These are phyloP conservation scores for Sclerotinia minor DNA, from an alignment of 2,329 filamentous ascomycete genomes.

Conservation along the genomic window DNA sequence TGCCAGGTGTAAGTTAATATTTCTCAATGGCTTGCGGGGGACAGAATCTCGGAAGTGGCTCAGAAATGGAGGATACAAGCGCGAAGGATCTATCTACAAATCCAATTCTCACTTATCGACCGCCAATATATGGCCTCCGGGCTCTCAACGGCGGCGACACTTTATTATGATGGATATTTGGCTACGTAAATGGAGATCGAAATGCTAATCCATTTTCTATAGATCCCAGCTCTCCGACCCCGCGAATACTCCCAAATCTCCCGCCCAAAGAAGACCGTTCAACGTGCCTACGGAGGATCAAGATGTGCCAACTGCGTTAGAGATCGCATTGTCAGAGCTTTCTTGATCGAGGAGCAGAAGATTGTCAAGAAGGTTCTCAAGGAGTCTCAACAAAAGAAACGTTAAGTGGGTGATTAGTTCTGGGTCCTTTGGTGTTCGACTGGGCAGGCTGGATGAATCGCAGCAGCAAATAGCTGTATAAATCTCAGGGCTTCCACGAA, in stretches of 20 bases:
- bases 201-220: conserved; percentile 39
- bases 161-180: neutral
- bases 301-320: conserved; percentile 98
- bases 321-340: conserved; percentile 95
- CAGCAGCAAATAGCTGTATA: conserved; percentile 42
- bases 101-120: neutral
- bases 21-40: conserved; percentile 12
- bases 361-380: conserved; percentile 99
- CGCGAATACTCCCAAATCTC: conserved; percentile 97
- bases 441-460: conserved; percentile 41
- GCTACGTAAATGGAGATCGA: neutral
- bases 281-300: conserved; percentile 96
- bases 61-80: neutral
- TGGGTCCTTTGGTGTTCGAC: conserved; percentile 42
- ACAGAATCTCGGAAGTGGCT: neutral
- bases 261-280: conserved; percentile 98
- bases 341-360: conserved; percentile 99
- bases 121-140: neutral
- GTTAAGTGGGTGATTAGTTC: conserved; percentile 36
- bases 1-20: conserved; percentile 82
- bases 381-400: conserved; percentile 77
- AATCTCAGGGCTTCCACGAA: conserved; percentile 39
- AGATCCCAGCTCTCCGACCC: conserved; percentile 95
- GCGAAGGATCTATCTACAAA: neutral
- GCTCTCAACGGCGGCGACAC: neutral